These are phyloP conservation scores for Hura crepitans DNA, from an alignment of 441 rosid genomes.

Conservation along the genomic window DNA sequence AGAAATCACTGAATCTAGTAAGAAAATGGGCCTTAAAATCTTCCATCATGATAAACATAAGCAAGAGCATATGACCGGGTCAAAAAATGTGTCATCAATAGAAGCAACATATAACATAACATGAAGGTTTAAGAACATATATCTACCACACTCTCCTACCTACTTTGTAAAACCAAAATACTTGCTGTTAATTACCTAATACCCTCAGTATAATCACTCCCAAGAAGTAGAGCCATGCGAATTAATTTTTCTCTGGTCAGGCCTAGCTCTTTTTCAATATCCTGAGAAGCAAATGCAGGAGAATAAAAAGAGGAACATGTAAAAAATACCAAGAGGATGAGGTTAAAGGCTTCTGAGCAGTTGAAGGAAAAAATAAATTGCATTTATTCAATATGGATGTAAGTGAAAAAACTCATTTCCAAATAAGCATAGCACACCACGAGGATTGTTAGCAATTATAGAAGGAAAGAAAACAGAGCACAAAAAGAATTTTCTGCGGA, in stretches of 20 bases:
- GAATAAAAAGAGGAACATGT: not conserved
- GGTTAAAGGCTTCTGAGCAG: not conserved
- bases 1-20: conserved; percentile 3
- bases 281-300: conserved; percentile 41
- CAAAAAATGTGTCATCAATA: not conserved
- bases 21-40: not conserved
- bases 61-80: not conserved
- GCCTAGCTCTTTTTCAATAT: conserved; percentile 90
- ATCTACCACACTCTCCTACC: conserved; percentile 7
- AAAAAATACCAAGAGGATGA: not conserved
- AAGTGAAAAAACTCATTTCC: conserved; percentile 1
- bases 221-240: conserved; percentile 92
- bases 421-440: not conserved
- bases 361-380: conserved; percentile 6
- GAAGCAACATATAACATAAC: not conserved
- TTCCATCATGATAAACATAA: too few relatives aligned
- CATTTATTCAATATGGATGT: not conserved
- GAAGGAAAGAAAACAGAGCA: not conserved
- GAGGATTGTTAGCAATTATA: not conserved
- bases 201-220: conserved; percentile 99
- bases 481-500: not conserved
- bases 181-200: conserved; percentile 53
- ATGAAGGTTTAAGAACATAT: not conserved
- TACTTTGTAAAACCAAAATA: conserved; percentile 14
- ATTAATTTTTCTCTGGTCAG: conserved; percentile 72